These are phyloP conservation scores for Sophora flavescens DNA, from an alignment of 306 rosid species.

Conservation along the genomic window DNA sequence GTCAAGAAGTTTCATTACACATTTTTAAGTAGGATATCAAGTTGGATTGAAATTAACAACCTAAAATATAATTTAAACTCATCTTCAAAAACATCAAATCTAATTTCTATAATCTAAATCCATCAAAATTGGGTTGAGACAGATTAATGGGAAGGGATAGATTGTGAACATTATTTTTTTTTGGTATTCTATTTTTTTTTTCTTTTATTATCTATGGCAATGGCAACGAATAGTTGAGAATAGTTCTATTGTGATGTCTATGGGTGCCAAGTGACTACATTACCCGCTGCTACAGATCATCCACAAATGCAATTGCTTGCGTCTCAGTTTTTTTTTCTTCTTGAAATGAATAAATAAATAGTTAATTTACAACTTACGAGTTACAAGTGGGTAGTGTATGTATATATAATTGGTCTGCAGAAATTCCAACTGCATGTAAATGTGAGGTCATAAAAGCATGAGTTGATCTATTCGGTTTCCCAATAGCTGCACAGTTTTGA, in stretches of 20 bases:
- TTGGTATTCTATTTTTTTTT: no score
- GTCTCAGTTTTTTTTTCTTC: slow-evolving; percentile 4
- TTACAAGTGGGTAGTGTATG: slow-evolving; percentile 23
- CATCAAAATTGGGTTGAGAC: no score
- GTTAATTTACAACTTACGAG: background rate
- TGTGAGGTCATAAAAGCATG: slow-evolving; percentile 38
- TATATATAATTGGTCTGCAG: background rate
- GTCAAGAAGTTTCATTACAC: no score
- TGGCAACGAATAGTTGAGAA: background rate
- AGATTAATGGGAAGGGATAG: no score
- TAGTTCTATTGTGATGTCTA: background rate
- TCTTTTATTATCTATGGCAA: background rate
- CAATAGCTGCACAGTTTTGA: background rate
- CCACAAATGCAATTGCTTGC: slow-evolving; percentile 29
- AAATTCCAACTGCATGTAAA: slow-evolving; percentile 1
- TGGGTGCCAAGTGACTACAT: slow-evolving; percentile 14
- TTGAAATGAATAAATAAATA: no score
- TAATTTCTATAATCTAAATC: no score
- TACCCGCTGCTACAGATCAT: slow-evolving; percentile 3
- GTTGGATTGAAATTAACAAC: no score
- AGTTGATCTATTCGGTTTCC: background rate
- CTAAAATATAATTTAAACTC: no score
- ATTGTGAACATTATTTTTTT: no score
- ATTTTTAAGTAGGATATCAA: no score
- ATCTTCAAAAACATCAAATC: no score